These are phyloP conservation scores for Beauveria asiatica DNA, from an alignment of 2,329 filamentous ascomycete species.

Conservation along the genomic window DNA sequence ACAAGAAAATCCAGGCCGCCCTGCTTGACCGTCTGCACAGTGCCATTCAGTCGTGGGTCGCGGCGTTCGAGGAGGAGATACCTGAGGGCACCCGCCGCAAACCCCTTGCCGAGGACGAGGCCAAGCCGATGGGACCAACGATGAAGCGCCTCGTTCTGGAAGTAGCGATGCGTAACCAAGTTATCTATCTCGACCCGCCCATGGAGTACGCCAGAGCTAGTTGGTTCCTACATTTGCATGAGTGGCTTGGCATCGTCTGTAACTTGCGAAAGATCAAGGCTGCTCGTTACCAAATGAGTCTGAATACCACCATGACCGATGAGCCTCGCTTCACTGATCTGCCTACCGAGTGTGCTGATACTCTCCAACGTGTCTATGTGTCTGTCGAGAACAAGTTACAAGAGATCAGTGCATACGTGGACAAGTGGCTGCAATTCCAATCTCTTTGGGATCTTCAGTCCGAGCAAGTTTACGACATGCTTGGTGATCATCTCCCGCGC, in stretches of 20 bases:
- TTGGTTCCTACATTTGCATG: conserved; percentile 87
- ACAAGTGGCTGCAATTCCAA: conserved; percentile 98
- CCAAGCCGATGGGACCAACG: conserved; percentile 47
- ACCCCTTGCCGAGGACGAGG: conserved; percentile 35
- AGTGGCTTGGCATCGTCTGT: conserved; percentile 89
- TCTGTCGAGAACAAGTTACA: conserved; percentile 76
- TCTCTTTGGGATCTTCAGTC: conserved; percentile 96
- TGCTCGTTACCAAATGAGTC: conserved; percentile 84
- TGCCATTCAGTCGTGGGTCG: conserved; percentile 81
- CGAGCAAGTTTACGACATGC: conserved; percentile 85
- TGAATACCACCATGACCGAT: conserved; percentile 57
- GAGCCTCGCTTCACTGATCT: conserved; percentile 75
- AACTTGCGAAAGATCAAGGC: conserved; percentile 92
- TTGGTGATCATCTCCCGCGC: conserved; percentile 82
- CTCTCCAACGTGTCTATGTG: conserved; percentile 71
- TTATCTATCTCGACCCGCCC: conserved; percentile 92
- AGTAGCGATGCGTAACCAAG: conserved; percentile 94
- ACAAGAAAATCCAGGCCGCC: conserved; percentile 72
- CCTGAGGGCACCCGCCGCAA: conserved; percentile 46
- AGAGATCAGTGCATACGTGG: conserved; percentile 76
- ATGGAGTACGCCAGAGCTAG: conserved; percentile 84
- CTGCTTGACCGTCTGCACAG: conserved; percentile 74
- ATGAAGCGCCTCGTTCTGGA: conserved; percentile 76
- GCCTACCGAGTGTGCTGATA: conserved; percentile 71
- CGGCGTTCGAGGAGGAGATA: conserved; percentile 63